Evolutionary conservation across 1,139 yeast species (phyloP).

Genomic region (Pneumocystis carinii): DNA sequence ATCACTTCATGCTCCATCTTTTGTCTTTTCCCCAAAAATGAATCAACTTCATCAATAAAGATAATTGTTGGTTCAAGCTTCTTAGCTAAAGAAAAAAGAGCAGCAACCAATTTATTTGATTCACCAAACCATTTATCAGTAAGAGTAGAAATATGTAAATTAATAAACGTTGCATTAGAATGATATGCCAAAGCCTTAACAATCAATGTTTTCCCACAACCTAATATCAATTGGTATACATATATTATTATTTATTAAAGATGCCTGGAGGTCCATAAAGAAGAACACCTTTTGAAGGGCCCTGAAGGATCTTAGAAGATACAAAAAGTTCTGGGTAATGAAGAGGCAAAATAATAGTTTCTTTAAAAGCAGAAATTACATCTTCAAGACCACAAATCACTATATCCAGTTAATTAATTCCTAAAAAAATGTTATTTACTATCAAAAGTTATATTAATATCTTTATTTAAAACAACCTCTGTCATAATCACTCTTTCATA

Average conservation of each 20-base stretch:
- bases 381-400: slow-evolving; percentile 83
- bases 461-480: slow-evolving; percentile 73
- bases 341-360: slow-evolving; percentile 75
- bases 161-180: slow-evolving; percentile 81
- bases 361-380: slow-evolving; percentile 71
- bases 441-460: slow-evolving; percentile 54
- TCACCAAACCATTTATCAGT: slow-evolving; percentile 99
- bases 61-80: slow-evolving; percentile 89
- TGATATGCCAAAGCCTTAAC: slow-evolving; percentile 92
- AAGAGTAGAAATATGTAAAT: slow-evolving; percentile 81
- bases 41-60: slow-evolving; percentile 91
- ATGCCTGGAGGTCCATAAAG: slow-evolving; percentile 72
- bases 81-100: slow-evolving; percentile 75
- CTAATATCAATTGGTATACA: slow-evolving; percentile 22
- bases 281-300: slow-evolving; percentile 88
- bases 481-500: slow-evolving; percentile 66
- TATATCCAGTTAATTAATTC: slow-evolving; percentile 14
- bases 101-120: slow-evolving; percentile 85
- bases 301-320: slow-evolving; percentile 51
- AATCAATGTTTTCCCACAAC: slow-evolving; percentile 94
- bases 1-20: slow-evolving; percentile 90
- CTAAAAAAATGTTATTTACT: slow-evolving; percentile 25
- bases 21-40: slow-evolving; percentile 64
- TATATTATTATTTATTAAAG: background rate
- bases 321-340: slow-evolving; percentile 27